These are phyloP conservation scores for Funneliformis geosporum DNA, from an alignment of 192 early-diverging fungal genomes.

Conservation along the genomic window DNA sequence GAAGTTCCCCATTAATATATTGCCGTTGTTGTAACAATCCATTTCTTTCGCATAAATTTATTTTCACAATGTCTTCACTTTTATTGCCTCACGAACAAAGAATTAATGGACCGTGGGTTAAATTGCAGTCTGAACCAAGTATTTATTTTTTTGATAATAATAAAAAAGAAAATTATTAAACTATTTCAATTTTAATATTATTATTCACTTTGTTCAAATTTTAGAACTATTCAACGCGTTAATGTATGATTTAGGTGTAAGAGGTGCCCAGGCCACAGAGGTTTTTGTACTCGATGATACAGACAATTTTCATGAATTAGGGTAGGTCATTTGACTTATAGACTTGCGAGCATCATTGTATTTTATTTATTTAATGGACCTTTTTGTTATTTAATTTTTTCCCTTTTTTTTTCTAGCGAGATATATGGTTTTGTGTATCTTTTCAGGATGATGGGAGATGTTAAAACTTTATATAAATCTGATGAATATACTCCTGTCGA, in stretches of 20 bases:
- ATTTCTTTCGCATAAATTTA: too few species aligned
- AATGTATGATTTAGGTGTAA: constrained; percentile 62
- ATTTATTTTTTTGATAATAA: constrained; percentile 2
- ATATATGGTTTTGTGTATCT: constrained; percentile 67
- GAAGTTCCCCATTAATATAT: too few species aligned
- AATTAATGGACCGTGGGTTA: constrained; percentile 46
- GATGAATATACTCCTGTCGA: constrained; percentile 13
- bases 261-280: constrained; percentile 66
- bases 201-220: not conserved
- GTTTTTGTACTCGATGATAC: constrained; percentile 49
- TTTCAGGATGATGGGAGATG: constrained; percentile 52
- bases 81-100: not conserved
- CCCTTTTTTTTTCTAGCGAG: constrained; percentile 33
- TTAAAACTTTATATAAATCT: constrained; percentile 17
- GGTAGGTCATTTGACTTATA: too few species aligned
- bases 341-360: too few species aligned
- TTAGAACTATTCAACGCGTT: constrained; percentile 63
- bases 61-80: constrained; percentile 22
- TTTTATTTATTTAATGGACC: not conserved
- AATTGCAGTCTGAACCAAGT: constrained; percentile 68
- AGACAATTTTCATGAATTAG: constrained; percentile 40
- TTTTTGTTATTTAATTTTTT: constrained; percentile 32
- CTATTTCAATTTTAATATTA: not conserved
- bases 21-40: too few species aligned
- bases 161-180: not conserved